Percentiles rank a stretch among this genome's conserved stretches.
Conservation (phyloP, 257 asterid species). For the Primulina huaijiensis region DNA sequence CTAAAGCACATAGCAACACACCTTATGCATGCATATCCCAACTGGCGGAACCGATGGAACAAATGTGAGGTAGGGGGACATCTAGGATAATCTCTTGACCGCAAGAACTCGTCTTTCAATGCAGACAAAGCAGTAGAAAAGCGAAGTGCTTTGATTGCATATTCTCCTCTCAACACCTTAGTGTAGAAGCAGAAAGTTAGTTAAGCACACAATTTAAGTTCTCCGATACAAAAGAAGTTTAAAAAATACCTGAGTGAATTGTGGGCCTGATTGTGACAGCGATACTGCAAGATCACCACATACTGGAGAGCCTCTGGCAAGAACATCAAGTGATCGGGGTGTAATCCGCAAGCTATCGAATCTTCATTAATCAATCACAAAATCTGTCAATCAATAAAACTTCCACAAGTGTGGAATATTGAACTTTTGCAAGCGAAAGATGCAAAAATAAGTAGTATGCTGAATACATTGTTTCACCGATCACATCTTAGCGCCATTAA, state of each 20-base stretch:
- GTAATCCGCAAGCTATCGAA: slow-evolving; percentile 96
- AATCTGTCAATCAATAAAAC: slow-evolving; percentile 35
- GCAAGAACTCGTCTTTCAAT: slow-evolving; percentile 85
- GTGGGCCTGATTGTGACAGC: slow-evolving; percentile 95
- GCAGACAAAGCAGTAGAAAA: slow-evolving; percentile 96
- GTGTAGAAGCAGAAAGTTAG: slow-evolving; percentile 26
- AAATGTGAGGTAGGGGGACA: slow-evolving; percentile 96
- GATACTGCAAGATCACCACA: slow-evolving; percentile 99
- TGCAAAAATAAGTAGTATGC: slow-evolving; percentile 15
- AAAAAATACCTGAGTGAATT: slow-evolving; percentile 78
- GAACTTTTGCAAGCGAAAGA: slow-evolving; percentile 16
- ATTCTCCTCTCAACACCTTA: slow-evolving; percentile 87
- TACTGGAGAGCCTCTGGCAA: slow-evolving; percentile 92
- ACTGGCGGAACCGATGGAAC: slow-evolving; percentile 96
- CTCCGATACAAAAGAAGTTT: slow-evolving; percentile 13
- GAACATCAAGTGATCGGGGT: slow-evolving; percentile 98
- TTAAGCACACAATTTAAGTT: slow-evolving; percentile 21
- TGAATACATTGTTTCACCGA: slow-evolving; percentile 14
- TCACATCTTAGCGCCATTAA: slow-evolving; percentile 11
- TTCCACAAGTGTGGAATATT: slow-evolving; percentile 18
- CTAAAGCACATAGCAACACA: slow-evolving; percentile 26
- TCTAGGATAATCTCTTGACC: slow-evolving; percentile 98
- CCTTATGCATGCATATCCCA: slow-evolving; percentile 98
- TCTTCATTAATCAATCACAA: slow-evolving; percentile 48
- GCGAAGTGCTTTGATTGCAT: slow-evolving; percentile 95